Evolutionary conservation across 2,329 filamentous ascomycete genomes (phyloP), one percentile per base, ranked within the genome.

Genomic region (Taxawa tesnikishii): DNA sequence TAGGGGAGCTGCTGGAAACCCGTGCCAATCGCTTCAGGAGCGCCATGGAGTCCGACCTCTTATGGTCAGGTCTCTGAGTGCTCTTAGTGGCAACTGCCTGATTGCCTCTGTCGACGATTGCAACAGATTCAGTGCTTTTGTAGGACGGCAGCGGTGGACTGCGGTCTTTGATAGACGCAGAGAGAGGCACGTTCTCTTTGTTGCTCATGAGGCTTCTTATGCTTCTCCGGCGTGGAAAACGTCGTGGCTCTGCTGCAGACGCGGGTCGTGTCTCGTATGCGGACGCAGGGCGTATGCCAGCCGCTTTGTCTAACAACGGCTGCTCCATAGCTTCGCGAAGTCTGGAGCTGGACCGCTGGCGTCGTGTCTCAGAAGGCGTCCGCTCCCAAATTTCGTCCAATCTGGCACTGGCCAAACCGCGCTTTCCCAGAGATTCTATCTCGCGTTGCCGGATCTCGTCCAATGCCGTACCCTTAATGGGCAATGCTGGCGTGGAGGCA

Each of bases 1-100:
- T 65, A 4, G 64, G 63, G 18, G 61, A 67, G 27, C 46, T 40
- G 35, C 59, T 66, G 5, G 61, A 58, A 2, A 53, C 59, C 39
- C 60, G 50, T 2, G 64, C 60, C 7, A 68, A 49, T 34, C 56
- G 54, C 39, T 58, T 55, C 28, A 68, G 48, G 14, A 67, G 45
- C 38, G 60, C 53, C 38, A 62, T 53, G 5, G 63, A 65, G 42
- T 65, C 63, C 26, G 56, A 50, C 23, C 59, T 52, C 18, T 50
- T 45, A 31, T 56, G 50, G 13, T 38, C 34, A 8, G 53, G 51
- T 26, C 48, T 45, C 28, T 49, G 41, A 4, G 44, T 37, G 15
- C 40, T 43, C 29, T 37, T 43, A 26, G 45, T 37, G 6, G 45
- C 45, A 13, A 40, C 47, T 15, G 41, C 47, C 26, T 45, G 37